Evolutionary conservation across 164 flowering plant genomes (phyloP).

Genomic region (Piper betle): DNA sequence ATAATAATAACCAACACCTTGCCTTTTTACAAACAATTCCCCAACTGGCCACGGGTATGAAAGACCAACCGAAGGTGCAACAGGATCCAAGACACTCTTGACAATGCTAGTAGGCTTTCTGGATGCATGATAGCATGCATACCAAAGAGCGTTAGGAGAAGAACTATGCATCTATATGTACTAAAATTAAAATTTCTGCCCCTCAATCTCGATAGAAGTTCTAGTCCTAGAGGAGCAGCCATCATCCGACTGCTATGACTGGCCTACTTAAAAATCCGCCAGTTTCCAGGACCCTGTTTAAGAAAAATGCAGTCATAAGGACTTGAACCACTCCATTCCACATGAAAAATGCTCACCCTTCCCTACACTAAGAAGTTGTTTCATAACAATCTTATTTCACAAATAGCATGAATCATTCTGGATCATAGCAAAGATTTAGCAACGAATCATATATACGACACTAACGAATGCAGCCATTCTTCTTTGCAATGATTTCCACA

Average conservation of each 20-base stretch:
- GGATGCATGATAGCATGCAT: slow-evolving; percentile 82
- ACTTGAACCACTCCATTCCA: too few species aligned
- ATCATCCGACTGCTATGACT: slow-evolving; percentile 1
- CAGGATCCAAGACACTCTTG: slow-evolving; percentile 66
- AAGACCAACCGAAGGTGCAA: slow-evolving; percentile 12
- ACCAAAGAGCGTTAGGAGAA: slow-evolving; percentile 71
- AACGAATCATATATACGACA: too few species aligned
- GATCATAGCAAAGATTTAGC: too few species aligned
- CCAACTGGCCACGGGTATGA: slow-evolving; percentile 49
- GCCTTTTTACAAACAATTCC: slow-evolving; percentile 29
- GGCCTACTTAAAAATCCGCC: background rate
- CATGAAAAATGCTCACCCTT: too few species aligned
- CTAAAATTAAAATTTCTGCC: slow-evolving; percentile 39
- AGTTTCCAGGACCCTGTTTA: background rate
- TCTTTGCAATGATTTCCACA: too few species aligned
- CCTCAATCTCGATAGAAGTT: slow-evolving; percentile 29
- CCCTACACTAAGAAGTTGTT: too few species aligned
- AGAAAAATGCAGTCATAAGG: too few species aligned
- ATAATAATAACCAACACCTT: slow-evolving; percentile 5
- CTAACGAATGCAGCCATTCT: too few species aligned
- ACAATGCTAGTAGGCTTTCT: slow-evolving; percentile 86
- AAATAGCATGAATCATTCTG: too few species aligned
- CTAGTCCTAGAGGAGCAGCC: slow-evolving; percentile 50
- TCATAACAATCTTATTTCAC: too few species aligned
- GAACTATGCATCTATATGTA: slow-evolving; percentile 43